Percentiles rank a stretch among this genome's conserved stretches.
Evolutionary conservation across 2,329 filamentous ascomycete species (phyloP).

Genomic region (Paramyrothecium sp.): DNA sequence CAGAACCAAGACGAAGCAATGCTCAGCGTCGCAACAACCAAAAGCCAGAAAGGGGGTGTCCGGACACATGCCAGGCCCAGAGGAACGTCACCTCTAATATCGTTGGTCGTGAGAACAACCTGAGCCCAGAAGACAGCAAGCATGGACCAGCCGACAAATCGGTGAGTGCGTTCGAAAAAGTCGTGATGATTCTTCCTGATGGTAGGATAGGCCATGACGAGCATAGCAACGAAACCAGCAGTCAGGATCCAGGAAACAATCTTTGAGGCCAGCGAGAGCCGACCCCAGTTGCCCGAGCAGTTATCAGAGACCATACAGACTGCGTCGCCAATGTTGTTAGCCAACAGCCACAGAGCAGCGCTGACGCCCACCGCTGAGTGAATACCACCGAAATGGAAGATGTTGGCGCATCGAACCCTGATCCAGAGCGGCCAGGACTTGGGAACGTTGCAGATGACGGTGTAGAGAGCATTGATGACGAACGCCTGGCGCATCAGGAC

Average conservation of each 20-base stretch:
- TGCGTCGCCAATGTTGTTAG: constrained; percentile 29
- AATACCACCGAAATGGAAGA: constrained; percentile 51
- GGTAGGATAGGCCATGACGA: constrained; percentile 60
- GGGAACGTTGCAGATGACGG: constrained; percentile 41
- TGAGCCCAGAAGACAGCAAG: constrained; percentile 67
- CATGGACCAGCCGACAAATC: constrained; percentile 68
- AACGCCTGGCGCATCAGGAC: constrained; percentile 53
- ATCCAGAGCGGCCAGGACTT: constrained; percentile 46
- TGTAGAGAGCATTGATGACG: constrained; percentile 51
- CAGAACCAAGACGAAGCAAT: constrained; percentile 72
- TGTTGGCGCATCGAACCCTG: constrained; percentile 43
- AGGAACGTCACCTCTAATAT: constrained; percentile 30
- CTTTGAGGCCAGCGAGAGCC: constrained; percentile 34
- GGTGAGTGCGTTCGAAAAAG: constrained; percentile 67
- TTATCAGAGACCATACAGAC: constrained; percentile 12
- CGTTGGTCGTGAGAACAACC: constrained; percentile 50
- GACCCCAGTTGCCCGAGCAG: constrained; percentile 15
- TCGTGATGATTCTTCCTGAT: constrained; percentile 65
- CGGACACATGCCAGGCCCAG: constrained; percentile 35
- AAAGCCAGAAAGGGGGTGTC: constrained; percentile 61
- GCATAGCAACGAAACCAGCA: constrained; percentile 57
- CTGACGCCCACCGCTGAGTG: constrained; percentile 49
- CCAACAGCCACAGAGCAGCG: constrained; percentile 46
- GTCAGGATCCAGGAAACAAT: constrained; percentile 59
- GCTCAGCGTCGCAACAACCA: constrained; percentile 60